Percentiles rank a stretch among this genome's conserved stretches.
Evolutionary conservation across 192 early-diverging fungal genomes (phyloP).

Genomic region (Dissophora globulifera): DNA sequence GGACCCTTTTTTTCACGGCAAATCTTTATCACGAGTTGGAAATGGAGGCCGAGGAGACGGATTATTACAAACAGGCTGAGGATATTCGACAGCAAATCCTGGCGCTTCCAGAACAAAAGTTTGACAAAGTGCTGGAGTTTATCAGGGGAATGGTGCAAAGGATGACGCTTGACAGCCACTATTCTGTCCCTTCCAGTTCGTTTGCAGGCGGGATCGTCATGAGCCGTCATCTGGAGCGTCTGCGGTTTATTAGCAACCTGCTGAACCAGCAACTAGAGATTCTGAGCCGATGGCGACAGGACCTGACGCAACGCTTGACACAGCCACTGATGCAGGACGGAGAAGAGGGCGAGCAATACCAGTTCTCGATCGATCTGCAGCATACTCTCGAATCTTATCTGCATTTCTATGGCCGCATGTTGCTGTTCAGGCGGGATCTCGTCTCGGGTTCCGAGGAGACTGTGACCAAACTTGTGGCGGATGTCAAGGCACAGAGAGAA

Average conservation of each 20-base stretch:
- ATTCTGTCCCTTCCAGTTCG: background rate
- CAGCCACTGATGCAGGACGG: constrained; percentile 40
- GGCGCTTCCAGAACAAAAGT: constrained; percentile 24
- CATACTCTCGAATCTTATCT: constrained; percentile 41
- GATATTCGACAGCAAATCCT: constrained; percentile 46
- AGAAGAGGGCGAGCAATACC: constrained; percentile 43
- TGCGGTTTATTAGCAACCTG: constrained; percentile 17
- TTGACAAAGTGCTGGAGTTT: constrained; percentile 8
- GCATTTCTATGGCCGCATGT: constrained; percentile 21
- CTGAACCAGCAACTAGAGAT: constrained; percentile 51
- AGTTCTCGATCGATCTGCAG: constrained; percentile 38
- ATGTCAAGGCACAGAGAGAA: constrained; percentile 1
- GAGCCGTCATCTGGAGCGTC: constrained; percentile 31
- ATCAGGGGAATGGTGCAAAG: background rate
- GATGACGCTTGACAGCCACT: background rate
- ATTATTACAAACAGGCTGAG: constrained; percentile 53
- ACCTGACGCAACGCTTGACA: constrained; percentile 35
- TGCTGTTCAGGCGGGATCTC: constrained; percentile 21
- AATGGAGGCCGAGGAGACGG: constrained; percentile 55
- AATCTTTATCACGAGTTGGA: constrained; percentile 62
- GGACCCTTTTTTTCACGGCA: constrained; percentile 68
- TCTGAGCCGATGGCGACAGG: constrained; percentile 42
- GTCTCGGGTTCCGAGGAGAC: constrained; percentile 17
- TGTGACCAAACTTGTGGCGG: constrained; percentile 7
- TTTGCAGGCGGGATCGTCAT: constrained; percentile 36